Percentiles rank a stretch among this genome's conserved stretches.
phyloP scores from a whole-genome alignment of 2,329 filamentous ascomycete genomes.

The Alternaria metachromatica region DNA sequence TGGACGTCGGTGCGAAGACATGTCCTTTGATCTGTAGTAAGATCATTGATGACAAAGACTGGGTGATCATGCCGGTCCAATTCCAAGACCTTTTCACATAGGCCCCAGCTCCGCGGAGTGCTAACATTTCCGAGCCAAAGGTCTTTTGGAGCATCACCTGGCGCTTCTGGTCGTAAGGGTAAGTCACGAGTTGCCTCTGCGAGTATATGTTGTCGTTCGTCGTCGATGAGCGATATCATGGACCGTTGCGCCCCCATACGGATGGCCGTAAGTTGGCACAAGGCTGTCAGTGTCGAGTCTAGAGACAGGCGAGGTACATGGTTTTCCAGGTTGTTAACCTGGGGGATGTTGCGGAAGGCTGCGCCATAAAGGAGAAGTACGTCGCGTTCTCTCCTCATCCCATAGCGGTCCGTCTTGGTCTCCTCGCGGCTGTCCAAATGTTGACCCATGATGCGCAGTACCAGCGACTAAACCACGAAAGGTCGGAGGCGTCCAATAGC shows the following conservation, averaged over 20 bases:
- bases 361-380: conserved; percentile 34
- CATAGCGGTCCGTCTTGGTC: conserved; percentile 10
- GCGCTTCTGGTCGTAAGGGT: conserved; percentile 24
- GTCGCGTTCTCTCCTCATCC: conserved; percentile 35
- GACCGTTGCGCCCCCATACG: conserved; percentile 42
- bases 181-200: conserved; percentile 46
- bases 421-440: not conserved
- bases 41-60: conserved; percentile 20
- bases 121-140: conserved; percentile 43
- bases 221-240: conserved; percentile 48
- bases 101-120: conserved; percentile 33
- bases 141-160: conserved; percentile 6
- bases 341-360: conserved; percentile 31
- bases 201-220: conserved; percentile 44
- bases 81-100: conserved; percentile 32
- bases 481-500: not conserved
- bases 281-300: conserved; percentile 42
- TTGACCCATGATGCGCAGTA: conserved; percentile 7
- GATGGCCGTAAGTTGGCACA: conserved; percentile 46
- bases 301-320: conserved; percentile 28
- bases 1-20: not conserved
- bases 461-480: not conserved
- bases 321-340: conserved; percentile 18
- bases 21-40: not conserved
- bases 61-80: not conserved